Base-by-base conservation (phyloP, 2,329 filamentous ascomycete genomes). In the Fusarium musae region DNA sequence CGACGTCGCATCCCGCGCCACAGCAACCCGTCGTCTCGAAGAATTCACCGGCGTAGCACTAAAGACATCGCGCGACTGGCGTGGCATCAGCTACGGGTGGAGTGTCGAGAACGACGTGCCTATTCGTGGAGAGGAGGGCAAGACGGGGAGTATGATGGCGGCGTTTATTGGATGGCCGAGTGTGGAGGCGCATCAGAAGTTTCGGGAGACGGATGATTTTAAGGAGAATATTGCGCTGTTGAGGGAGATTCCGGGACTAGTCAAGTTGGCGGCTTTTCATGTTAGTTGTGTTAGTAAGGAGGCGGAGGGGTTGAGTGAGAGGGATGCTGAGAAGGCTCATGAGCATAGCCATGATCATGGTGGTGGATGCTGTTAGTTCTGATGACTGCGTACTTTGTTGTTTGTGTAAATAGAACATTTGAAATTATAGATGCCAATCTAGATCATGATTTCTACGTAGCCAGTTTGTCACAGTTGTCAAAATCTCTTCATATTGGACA, bases 161-260 rank as follows among this genome's bases (percentile, higher is more conserved):
- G 75, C 70, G 0, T 74, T 83, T 5, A 78, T 84, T 17, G 82
- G 81, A 1, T 85, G 83, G 83, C 73, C 80, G 0, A 83, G 80
- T 39, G 70, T 83, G 3, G 80, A 84, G 42, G 80, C 80, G 34
- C 83, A 85, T 52, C 64, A 76, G 63, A 75, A 75, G 57, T 84
- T 81, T 65, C 74, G 81, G 4, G 79, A 82, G 37, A 82, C 78
- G 10, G 64, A 80, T 13, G 66, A 70, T 0, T 84, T 84, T 43
- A 81, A 82, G 69, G 75, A 82, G 12, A 77, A 77, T n/a, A 75
- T 83, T 30, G 63, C 69, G 0, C 6, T 80, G 23, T 12, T 81
- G 23, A 66, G 75, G 43, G 72, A 67, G 9, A 72, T 77, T n/a
- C 76, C 76, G 0, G 65, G 75, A 0, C 21, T 79, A 39, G 6